Conservation (phyloP, 495 filamentous ascomycete species). For the Venustampulla echinocandica region DNA sequence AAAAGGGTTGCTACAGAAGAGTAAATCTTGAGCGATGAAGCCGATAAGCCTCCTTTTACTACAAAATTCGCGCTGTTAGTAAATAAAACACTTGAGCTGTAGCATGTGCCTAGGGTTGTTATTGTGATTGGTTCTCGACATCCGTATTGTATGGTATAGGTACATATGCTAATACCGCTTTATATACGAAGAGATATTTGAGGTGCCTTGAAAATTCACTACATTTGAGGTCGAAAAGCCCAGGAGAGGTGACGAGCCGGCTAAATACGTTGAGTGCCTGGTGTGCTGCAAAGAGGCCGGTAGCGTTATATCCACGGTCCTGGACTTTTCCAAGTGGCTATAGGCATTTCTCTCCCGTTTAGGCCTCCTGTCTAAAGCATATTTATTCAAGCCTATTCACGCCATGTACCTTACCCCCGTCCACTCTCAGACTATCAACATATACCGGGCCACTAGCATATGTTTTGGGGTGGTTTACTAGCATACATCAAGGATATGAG, state of each 20-base stretch:
- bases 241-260: too few relatives aligned
- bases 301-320: slow-evolving; percentile 38
- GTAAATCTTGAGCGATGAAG: slow-evolving; percentile 2
- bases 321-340: slow-evolving; percentile 46
- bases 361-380: slow-evolving; percentile 26
- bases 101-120: slow-evolving; percentile 42
- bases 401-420: too few relatives aligned
- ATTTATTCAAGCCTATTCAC: too few relatives aligned
- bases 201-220: too few relatives aligned
- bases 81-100: slow-evolving; percentile 31
- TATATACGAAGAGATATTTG: too few relatives aligned
- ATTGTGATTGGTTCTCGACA: slow-evolving; percentile 41
- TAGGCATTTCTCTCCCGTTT: slow-evolving; percentile 24
- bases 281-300: too few relatives aligned
- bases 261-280: too few relatives aligned
- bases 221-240: too few relatives aligned
- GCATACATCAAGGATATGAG: slow-evolving; percentile 34
- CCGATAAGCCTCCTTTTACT: slow-evolving; percentile 23
- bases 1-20: too few relatives aligned
- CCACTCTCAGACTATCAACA: too few relatives aligned
- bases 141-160: too few relatives aligned
- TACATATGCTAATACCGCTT: too few relatives aligned
- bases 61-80: slow-evolving; percentile 32
- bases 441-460: slow-evolving; percentile 28
- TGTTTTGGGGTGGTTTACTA: slow-evolving; percentile 37